These are phyloP conservation scores for Saccharomycopsis amapae DNA, from an alignment of 805 yeast genomes.

Conservation along the genomic window DNA sequence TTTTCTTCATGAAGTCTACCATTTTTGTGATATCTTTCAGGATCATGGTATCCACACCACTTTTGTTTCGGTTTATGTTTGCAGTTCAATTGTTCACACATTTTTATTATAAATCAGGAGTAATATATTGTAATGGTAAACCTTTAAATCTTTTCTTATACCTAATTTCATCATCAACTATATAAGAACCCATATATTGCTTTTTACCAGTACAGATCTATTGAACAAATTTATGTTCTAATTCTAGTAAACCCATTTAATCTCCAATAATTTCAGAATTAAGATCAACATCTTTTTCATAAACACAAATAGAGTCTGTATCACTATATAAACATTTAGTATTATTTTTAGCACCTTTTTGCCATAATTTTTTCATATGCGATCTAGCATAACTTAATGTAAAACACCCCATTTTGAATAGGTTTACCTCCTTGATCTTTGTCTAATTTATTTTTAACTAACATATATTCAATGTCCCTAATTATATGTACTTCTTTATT, in stretches of 20 bases:
- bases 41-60: too few species aligned
- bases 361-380: constrained; percentile 7
- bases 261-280: not conserved
- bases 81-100: too few species aligned
- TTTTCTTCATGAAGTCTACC: too few species aligned
- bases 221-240: constrained; percentile 1
- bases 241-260: not conserved
- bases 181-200: constrained; percentile 5
- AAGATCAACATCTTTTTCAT: not conserved
- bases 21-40: too few species aligned
- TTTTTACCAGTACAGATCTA: constrained; percentile 2
- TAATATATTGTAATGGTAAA: constrained; percentile 5
- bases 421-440: not conserved
- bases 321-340: constrained; percentile 6
- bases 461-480: constrained; percentile 4
- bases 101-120: constrained; percentile 11
- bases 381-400: constrained; percentile 5
- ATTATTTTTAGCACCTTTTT: constrained; percentile 1
- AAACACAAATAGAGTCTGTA: not conserved
- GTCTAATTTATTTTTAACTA: not conserved
- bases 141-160: constrained; percentile 13
- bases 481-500: not conserved
- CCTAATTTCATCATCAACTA: not conserved
- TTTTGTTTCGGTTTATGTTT: too few species aligned
- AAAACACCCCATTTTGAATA: constrained; percentile 6